phyloP scores from a whole-genome alignment of 225 moss, liverwort and hornwort genomes.

The Sphagnum contortum region DNA sequence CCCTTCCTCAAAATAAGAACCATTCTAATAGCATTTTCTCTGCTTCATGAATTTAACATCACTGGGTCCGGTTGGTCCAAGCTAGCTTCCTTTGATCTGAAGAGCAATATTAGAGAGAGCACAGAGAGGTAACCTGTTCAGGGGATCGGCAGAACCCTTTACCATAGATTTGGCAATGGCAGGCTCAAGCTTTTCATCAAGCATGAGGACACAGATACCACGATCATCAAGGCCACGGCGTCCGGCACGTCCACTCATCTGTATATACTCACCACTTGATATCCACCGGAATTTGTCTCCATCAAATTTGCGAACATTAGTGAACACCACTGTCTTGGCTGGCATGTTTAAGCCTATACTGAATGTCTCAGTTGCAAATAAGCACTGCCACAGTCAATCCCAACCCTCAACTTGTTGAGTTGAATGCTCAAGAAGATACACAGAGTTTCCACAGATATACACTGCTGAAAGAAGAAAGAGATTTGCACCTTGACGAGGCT shows the following conservation, averaged over 20 bases:
- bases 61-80: no score
- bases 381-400: constrained; percentile 42
- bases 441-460: no score
- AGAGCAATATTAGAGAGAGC: no score
- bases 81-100: no score
- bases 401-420: not conserved
- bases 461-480: no score
- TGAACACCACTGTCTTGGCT: constrained; percentile 99
- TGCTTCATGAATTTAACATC: no score
- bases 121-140: constrained; percentile 50
- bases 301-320: constrained; percentile 96
- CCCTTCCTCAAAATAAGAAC: no score
- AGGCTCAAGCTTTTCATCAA: constrained; percentile 97
- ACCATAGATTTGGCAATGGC: constrained; percentile 91
- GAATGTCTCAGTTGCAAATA: constrained; percentile 99
- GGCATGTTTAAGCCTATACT: constrained; percentile 99
- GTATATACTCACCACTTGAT: constrained; percentile 95
- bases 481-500: constrained; percentile 70
- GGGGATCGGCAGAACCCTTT: constrained; percentile 81
- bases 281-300: constrained; percentile 97
- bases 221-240: constrained; percentile 95
- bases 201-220: constrained; percentile 97
- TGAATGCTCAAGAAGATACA: no score
- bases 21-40: no score
- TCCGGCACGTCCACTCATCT: constrained; percentile 99